Percentiles rank a stretch among this genome's conserved stretches.
Conservation (phyloP, 495 filamentous ascomycete species). For the Xylaria acuta region DNA sequence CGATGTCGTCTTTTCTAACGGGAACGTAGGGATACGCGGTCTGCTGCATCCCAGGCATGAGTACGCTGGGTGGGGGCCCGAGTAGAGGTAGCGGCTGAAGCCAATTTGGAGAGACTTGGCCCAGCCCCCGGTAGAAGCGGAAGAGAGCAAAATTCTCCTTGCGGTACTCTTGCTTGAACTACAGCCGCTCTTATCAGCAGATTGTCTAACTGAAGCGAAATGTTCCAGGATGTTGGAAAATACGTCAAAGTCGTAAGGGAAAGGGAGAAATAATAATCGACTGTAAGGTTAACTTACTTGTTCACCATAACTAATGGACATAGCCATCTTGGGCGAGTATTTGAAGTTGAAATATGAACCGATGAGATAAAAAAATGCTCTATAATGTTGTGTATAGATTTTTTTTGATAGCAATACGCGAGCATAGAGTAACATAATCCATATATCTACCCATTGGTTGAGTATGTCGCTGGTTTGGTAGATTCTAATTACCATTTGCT, state of each 20-base stretch:
- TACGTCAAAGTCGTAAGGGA: not conserved
- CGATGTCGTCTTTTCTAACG: not conserved
- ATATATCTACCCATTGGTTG: not conserved
- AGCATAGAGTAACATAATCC: not conserved
- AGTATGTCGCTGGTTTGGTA: not conserved
- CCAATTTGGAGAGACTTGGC: not conserved
- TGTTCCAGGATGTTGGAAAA: not conserved
- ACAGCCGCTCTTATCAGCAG: not conserved
- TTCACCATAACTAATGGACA: no score
- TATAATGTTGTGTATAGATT: not conserved
- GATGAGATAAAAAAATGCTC: not conserved
- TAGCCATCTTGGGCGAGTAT: not conserved
- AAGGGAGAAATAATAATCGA: not conserved
- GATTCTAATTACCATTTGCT: not conserved
- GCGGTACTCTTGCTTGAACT: not conserved
- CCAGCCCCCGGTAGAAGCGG: not conserved
- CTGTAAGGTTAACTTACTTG: not conserved
- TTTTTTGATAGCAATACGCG: not conserved
- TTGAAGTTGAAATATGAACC: not conserved
- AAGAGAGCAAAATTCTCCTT: not conserved
- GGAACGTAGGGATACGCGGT: not conserved
- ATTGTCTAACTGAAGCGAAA: not conserved
- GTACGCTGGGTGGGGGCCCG: not conserved
- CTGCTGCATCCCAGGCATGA: constrained; percentile 2
- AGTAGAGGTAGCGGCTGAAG: not conserved